These are phyloP conservation scores for Cornus controversa DNA, from an alignment of 148 eudicot species.

Conservation along the genomic window DNA sequence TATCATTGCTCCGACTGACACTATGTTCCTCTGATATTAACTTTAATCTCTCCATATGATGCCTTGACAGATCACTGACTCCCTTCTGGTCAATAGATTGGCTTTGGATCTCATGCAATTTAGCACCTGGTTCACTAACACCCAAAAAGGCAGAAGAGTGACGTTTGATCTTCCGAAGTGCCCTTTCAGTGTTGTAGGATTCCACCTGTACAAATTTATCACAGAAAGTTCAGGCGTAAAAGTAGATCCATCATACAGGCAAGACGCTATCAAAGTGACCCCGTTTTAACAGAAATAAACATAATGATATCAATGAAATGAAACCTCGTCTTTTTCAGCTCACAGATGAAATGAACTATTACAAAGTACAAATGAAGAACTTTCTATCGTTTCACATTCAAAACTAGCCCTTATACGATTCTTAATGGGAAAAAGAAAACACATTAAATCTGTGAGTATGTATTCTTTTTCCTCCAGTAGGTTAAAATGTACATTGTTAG, in stretches of 20 bases:
- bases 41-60: constrained; percentile 28
- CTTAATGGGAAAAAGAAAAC: neutral
- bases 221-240: neutral
- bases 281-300: neutral
- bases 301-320: neutral
- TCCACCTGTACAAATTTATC: constrained; percentile 53
- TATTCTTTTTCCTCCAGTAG: neutral
- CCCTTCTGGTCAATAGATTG: constrained; percentile 19
- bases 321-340: neutral
- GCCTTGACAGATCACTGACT: constrained; percentile 21
- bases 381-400: neutral
- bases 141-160: constrained; percentile 37
- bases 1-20: constrained; percentile 26
- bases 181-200: constrained; percentile 55
- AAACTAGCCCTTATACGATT: neutral
- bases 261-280: neutral
- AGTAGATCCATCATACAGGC: neutral
- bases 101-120: constrained; percentile 11
- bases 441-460: no score
- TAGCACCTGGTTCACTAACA: constrained; percentile 21
- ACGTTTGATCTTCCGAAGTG: constrained; percentile 56
- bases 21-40: constrained; percentile 23
- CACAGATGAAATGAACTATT: neutral
- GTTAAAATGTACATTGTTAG: neutral
- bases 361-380: neutral